These are phyloP conservation scores for Auricularia sp. DNA, from an alignment of 768 basidiomycete species.

Conservation along the genomic window DNA sequence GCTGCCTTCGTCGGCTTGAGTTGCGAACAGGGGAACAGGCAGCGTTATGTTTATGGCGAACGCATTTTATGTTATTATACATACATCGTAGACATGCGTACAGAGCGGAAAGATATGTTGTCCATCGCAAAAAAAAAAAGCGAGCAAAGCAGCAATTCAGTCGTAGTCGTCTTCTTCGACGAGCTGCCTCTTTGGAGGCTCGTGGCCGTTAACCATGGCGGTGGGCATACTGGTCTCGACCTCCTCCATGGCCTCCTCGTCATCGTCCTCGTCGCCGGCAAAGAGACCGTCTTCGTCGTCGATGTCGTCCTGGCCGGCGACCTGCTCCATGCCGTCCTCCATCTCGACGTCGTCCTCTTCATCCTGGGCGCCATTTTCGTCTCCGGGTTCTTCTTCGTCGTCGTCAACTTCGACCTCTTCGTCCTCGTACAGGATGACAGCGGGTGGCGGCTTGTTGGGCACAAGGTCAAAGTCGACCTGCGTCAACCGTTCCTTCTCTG, in stretches of 20 bases:
- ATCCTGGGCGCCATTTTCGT: slow-evolving; percentile 38
- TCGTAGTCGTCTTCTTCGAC: slow-evolving; percentile 86
- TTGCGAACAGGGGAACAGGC: background rate
- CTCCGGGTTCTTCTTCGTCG: slow-evolving; percentile 36
- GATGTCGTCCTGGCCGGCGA: slow-evolving; percentile 23
- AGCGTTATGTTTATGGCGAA: background rate
- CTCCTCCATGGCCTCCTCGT: slow-evolving; percentile 72
- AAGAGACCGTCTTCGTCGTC: slow-evolving; percentile 74
- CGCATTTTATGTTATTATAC: background rate
- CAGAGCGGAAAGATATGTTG: background rate
- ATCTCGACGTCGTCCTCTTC: slow-evolving; percentile 46
- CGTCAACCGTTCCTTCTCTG: slow-evolving; percentile 53
- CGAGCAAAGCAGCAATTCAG: slow-evolving; percentile 19
- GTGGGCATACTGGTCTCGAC: slow-evolving; percentile 29
- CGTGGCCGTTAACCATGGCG: background rate
- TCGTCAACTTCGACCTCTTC: slow-evolving; percentile 73
- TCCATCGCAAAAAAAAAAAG: background rate
- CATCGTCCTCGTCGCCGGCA: slow-evolving; percentile 66
- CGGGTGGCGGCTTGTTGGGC: slow-evolving; percentile 75
- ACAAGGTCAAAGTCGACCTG: slow-evolving; percentile 79
- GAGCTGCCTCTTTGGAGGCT: slow-evolving; percentile 51
- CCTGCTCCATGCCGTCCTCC: slow-evolving; percentile 35
- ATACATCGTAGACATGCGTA: background rate
- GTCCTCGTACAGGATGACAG: slow-evolving; percentile 64
- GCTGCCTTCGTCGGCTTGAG: background rate